Percentiles rank a stretch among this genome's conserved stretches.
Conservation (phyloP, 2,329 filamentous ascomycete species). For the Fusarium sp. region DNA sequence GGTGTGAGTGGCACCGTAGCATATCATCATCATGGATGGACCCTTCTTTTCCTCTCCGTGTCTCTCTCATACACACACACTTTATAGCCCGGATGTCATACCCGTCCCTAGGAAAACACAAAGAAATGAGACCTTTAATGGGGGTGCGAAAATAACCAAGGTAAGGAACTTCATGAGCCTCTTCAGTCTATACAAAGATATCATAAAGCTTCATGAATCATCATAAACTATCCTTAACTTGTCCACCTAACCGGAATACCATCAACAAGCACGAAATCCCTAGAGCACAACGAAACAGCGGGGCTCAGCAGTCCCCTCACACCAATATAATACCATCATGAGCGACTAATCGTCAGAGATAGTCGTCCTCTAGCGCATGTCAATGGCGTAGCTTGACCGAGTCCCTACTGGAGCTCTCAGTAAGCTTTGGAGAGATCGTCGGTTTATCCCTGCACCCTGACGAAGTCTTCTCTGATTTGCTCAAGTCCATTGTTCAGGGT, state of each 20-base stretch:
- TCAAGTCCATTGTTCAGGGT: conserved; percentile 38
- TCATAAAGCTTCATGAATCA: background rate
- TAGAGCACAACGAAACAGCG: conserved; percentile 14
- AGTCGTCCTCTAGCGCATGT: conserved; percentile 40
- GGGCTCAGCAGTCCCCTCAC: conserved; percentile 27
- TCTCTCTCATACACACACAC: background rate
- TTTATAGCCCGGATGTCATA: conserved; percentile 6
- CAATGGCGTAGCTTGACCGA: conserved; percentile 43
- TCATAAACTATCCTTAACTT: background rate
- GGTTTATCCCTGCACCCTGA: conserved; percentile 21
- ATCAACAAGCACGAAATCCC: conserved; percentile 20
- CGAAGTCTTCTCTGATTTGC: conserved; percentile 25
- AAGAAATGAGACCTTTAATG: background rate
- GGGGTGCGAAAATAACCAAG: background rate
- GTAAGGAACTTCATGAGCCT: background rate
- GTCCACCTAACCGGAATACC: background rate
- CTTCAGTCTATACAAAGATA: background rate
- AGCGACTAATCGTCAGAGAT: conserved; percentile 42
- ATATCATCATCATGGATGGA: conserved; percentile 38
- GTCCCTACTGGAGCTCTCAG: conserved; percentile 11
- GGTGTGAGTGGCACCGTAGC: conserved; percentile 23
- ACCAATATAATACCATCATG: conserved; percentile 35
- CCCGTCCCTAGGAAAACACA: conserved; percentile 1
- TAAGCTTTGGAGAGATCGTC: conserved; percentile 37
- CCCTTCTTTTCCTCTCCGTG: conserved; percentile 29